Evolutionary conservation across 495 filamentous ascomycete species (phyloP).

Genomic region (Oidiodendron maius): DNA sequence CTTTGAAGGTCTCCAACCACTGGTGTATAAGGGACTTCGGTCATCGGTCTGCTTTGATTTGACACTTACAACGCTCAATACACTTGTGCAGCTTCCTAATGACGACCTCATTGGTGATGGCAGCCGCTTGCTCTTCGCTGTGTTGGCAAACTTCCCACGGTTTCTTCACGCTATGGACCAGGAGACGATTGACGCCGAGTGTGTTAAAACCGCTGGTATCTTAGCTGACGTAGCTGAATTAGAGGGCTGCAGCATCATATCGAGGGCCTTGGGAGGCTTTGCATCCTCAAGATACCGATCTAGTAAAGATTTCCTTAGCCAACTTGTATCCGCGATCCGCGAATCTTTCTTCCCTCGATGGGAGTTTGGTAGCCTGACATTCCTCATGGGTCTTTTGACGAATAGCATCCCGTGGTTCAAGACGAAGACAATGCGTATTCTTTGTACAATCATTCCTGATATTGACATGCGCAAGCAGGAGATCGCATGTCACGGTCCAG

Average conservation of each 20-base stretch:
- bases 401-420: conserved; percentile 88
- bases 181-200: conserved; percentile 43
- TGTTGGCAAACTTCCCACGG: conserved; percentile 84
- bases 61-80: conserved; percentile 72
- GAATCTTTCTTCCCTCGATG: conserved; percentile 75
- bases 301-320: conserved; percentile 69
- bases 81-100: conserved; percentile 71
- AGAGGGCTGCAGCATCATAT: conserved; percentile 53
- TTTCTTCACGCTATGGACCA: conserved; percentile 78
- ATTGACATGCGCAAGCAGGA: conserved; percentile 91
- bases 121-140: conserved; percentile 72
- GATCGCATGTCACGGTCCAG: conserved; percentile 85
- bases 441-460: conserved; percentile 78
- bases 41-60: conserved; percentile 75
- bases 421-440: conserved; percentile 81
- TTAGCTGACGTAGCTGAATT: conserved; percentile 67
- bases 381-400: conserved; percentile 86
- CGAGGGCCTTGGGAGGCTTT: conserved; percentile 60
- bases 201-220: conserved; percentile 56
- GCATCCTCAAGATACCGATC: conserved; percentile 62
- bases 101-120: conserved; percentile 77
- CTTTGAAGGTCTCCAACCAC: conserved; percentile 80
- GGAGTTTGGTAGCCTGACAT: conserved; percentile 79
- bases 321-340: conserved; percentile 70
- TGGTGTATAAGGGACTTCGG: conserved; percentile 86